phyloP scores from a whole-genome alignment of 2,329 filamentous ascomycete species.

The Ceratocystis colombiana region DNA sequence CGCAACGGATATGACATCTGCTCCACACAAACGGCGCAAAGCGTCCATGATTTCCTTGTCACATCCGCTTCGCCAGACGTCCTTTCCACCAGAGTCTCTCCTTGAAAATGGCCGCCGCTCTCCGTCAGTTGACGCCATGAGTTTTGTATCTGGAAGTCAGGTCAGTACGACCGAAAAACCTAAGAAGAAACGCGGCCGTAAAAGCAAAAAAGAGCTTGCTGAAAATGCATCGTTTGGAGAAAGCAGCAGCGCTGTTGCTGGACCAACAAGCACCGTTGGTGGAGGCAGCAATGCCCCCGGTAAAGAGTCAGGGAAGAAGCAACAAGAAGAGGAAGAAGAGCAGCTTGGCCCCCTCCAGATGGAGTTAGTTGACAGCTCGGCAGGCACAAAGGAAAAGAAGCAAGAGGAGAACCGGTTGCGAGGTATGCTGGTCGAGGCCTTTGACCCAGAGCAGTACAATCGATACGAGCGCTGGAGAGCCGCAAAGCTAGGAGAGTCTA shows the following conservation, averaged over 20 bases:
- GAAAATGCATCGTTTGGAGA: conserved; percentile 37
- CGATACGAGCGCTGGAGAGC: conserved; percentile 63
- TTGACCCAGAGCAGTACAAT: conserved; percentile 56
- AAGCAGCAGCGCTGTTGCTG: conserved; percentile 35
- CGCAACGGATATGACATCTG: conserved; percentile 42
- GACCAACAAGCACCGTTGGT: conserved; percentile 35
- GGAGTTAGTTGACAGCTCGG: conserved; percentile 48
- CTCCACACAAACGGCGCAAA: conserved; percentile 57
- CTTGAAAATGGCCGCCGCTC: conserved; percentile 40
- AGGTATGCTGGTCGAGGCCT: conserved; percentile 53
- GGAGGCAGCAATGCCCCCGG: conserved; percentile 37
- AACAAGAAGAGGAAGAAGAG: conserved; percentile 49
- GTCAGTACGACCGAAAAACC: conserved; percentile 38
- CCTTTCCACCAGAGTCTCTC: conserved; percentile 55
- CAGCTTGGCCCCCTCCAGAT: conserved; percentile 36
- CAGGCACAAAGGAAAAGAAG: conserved; percentile 57
- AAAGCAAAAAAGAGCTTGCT: conserved; percentile 48
- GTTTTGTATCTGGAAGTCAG: conserved; percentile 52
- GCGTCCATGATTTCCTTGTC: conserved; percentile 52
- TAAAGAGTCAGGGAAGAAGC: conserved; percentile 37
- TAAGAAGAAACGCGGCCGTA: conserved; percentile 53
- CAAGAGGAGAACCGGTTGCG: conserved; percentile 49
- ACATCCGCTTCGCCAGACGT: conserved; percentile 69
- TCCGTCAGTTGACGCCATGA: conserved; percentile 53
- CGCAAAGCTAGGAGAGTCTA: conserved; percentile 56